Base-by-base conservation (phyloP, 163 green algal species). In the Botryococcus braunii region DNA sequence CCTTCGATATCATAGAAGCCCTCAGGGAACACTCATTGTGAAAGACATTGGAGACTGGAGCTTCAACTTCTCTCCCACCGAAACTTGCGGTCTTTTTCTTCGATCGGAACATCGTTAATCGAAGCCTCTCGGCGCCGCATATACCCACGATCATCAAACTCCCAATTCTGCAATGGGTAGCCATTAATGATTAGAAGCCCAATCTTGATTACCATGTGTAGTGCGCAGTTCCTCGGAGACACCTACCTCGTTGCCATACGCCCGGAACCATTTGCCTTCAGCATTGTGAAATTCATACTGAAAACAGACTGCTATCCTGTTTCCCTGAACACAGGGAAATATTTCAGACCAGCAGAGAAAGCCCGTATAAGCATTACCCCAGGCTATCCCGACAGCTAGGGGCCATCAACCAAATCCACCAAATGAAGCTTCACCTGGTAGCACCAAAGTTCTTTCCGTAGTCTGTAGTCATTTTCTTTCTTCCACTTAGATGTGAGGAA, bases 401-500 rank as follows among this genome's bases (percentile, higher is more conserved):
- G n/a, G n/a, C n/a, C n/a, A n/a, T n/a, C n/a, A n/a, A n/a, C n/a
- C n/a, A n/a, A n/a, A n/a, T n/a, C n/a, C n/a, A n/a, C n/a, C n/a
- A n/a, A n/a, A n/a, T n/a, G n/a, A n/a, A n/a, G n/a, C 21, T 62
- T 17, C 35, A 50, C 59, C 34, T 49, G 23, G 47, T 65, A 74
- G 29, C 75, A 80, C 65, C 65, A 83, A 5, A 82, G 67, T 47
- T 74, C 34, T 47, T 83, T 83, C 58, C 66, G 65, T 2, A 83
- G 69, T 39, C 59, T 61, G 70, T 83, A 83, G 64, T 77, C 75
- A 41, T 68, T 66, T 68, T 86, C 80, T 5, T 68, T 63, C 50
- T 78, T 35, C 80, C 80, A 86, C 71, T 86, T 86, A 31, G 61
- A 41, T 7, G 25, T 67, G 31, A 86, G 71, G 50, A 86, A 82